Evolutionary conservation across 163 green algal genomes (phyloP).

Genomic region (Trebouxiophyceae sp.): DNA sequence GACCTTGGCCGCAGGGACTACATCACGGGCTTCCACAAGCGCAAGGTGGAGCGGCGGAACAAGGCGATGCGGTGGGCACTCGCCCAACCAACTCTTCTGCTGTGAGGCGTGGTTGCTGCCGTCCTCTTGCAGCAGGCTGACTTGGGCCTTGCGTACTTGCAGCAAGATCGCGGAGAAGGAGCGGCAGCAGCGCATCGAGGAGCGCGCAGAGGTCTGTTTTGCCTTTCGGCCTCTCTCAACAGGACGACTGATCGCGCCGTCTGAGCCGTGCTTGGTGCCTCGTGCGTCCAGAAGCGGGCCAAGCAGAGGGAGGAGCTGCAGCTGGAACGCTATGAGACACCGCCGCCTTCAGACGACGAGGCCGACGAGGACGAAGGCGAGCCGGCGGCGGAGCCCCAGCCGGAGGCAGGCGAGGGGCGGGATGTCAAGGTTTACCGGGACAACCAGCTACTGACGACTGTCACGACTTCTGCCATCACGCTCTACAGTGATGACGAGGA

Average conservation of each 20-base stretch:
- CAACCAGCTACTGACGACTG: not conserved
- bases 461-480: too few relatives aligned
- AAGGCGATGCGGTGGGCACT: constrained; percentile 36
- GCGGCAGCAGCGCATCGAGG: not conserved
- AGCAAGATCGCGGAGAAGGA: not conserved
- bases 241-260: not conserved
- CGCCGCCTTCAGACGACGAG: not conserved
- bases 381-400: not conserved
- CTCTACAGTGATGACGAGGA: too few relatives aligned
- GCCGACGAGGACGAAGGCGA: not conserved
- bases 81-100: not conserved
- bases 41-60: constrained; percentile 45
- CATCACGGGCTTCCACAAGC: constrained; percentile 57
- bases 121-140: not conserved
- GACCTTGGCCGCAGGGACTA: constrained; percentile 54
- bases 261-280: not conserved
- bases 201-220: not conserved
- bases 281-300: not conserved
- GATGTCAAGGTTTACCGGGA: not conserved
- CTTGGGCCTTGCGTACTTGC: not conserved
- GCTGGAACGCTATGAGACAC: not conserved
- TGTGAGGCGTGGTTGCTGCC: not conserved
- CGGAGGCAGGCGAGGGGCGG: too few relatives aligned
- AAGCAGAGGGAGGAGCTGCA: not conserved
- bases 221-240: not conserved